These are phyloP conservation scores for Paspalum notatum DNA, from an alignment of 176 grass and related monocot species.

Conservation along the genomic window DNA sequence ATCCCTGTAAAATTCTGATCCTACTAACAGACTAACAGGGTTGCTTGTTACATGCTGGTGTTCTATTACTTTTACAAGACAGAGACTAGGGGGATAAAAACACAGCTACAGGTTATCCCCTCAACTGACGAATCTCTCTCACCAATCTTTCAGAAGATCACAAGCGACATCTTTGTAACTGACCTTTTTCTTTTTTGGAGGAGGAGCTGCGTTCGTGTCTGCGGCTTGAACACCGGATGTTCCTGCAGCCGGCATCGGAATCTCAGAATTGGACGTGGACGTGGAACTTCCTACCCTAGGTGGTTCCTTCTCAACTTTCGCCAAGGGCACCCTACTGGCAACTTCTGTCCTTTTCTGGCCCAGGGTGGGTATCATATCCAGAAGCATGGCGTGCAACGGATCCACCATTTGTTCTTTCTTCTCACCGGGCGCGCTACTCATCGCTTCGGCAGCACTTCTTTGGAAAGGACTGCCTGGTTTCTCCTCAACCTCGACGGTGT, in stretches of 20 bases:
- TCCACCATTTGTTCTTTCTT: constrained; percentile 88
- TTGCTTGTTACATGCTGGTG: neutral
- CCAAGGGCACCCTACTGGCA: neutral
- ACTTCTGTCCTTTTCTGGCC: constrained; percentile 45
- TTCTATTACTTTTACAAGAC: constrained; percentile 22
- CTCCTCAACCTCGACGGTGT: neutral
- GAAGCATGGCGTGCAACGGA: constrained; percentile 84
- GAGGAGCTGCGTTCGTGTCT: constrained; percentile 27
- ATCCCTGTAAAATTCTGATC: neutral
- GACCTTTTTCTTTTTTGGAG: constrained; percentile 79
- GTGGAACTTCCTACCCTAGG: constrained; percentile 1
- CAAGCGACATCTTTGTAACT: constrained; percentile 85
- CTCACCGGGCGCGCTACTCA: constrained; percentile 3
- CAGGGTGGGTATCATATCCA: constrained; percentile 84
- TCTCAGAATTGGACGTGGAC: constrained; percentile 18
- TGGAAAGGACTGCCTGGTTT: constrained; percentile 28
- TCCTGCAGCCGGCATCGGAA: constrained; percentile 7
- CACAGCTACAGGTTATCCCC: neutral
- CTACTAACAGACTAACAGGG: neutral
- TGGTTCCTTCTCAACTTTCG: constrained; percentile 15
- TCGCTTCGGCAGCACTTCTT: constrained; percentile 45
- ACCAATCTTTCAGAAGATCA: constrained; percentile 85
- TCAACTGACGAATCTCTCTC: constrained; percentile 26
- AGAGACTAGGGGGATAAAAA: neutral
- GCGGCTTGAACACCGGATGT: constrained; percentile 11